A percentile compares a stretch with the other conserved stretches of the same genome.
phyloP scores from a whole-genome alignment of 2,329 filamentous ascomycete genomes.

The Botrytis deweyae region DNA sequence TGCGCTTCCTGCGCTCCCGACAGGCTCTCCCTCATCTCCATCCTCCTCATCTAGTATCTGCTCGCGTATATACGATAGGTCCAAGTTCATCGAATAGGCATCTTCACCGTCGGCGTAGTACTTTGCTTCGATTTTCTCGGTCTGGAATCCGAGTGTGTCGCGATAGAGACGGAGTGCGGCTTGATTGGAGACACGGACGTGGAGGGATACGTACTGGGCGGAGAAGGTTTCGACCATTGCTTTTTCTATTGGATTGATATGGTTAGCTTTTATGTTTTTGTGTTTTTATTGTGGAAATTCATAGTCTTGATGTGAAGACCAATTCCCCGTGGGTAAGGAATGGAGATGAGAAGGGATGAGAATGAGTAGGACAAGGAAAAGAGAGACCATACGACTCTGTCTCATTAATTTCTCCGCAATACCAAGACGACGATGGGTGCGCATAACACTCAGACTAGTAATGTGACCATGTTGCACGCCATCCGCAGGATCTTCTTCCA shows the following conservation, averaged over 20 bases:
- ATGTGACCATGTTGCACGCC: slow-evolving; percentile 94
- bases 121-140: slow-evolving; percentile 80
- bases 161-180: slow-evolving; percentile 91
- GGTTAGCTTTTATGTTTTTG: background rate
- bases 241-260: slow-evolving; percentile 57
- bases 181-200: slow-evolving; percentile 91
- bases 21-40: slow-evolving; percentile 63
- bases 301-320: no score
- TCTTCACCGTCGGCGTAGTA: slow-evolving; percentile 99
- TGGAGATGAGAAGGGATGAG: background rate
- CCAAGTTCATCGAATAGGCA: slow-evolving; percentile 89
- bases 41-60: slow-evolving; percentile 48
- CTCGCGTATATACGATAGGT: slow-evolving; percentile 61
- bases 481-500: slow-evolving; percentile 96
- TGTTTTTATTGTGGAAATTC: no score
- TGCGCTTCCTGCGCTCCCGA: slow-evolving; percentile 61
- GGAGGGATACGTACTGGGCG: slow-evolving; percentile 89
- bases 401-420: slow-evolving; percentile 98
- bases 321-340: background rate
- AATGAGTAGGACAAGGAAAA: background rate
- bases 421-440: slow-evolving; percentile 85
- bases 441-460: slow-evolving; percentile 91
- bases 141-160: slow-evolving; percentile 84
- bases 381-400: slow-evolving; percentile 72
- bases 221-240: slow-evolving; percentile 96